These are phyloP conservation scores for Huiozyma sinensis DNA, from an alignment of 805 yeast species.

Conservation along the genomic window DNA sequence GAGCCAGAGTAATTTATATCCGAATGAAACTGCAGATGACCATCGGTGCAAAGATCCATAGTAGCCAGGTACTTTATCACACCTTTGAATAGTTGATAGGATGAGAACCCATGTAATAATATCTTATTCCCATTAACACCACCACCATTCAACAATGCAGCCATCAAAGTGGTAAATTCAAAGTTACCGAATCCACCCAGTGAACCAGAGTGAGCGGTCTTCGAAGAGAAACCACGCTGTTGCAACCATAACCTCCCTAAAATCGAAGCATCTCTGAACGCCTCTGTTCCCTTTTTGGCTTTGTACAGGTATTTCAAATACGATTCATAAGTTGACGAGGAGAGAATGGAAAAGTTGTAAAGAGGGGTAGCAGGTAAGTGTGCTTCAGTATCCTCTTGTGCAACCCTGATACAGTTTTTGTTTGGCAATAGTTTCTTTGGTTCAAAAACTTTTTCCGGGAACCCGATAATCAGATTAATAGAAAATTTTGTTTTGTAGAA, in stretches of 20 bases:
- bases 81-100: slow-evolving; percentile 89
- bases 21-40: slow-evolving; percentile 60
- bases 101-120: slow-evolving; percentile 76
- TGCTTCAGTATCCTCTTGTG: slow-evolving; percentile 36
- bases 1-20: slow-evolving; percentile 18
- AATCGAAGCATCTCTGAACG: slow-evolving; percentile 77
- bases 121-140: slow-evolving; percentile 66
- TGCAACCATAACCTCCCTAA: slow-evolving; percentile 84
- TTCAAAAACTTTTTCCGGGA: slow-evolving; percentile 63
- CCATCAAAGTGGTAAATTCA: slow-evolving; percentile 74
- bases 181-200: slow-evolving; percentile 81
- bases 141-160: slow-evolving; percentile 77
- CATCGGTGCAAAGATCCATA: slow-evolving; percentile 53
- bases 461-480: slow-evolving; percentile 62
- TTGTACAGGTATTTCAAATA: slow-evolving; percentile 69
- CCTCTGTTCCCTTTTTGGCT: slow-evolving; percentile 62
- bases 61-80: slow-evolving; percentile 72
- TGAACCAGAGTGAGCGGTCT: slow-evolving; percentile 40
- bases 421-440: slow-evolving; percentile 66
- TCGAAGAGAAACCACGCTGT: slow-evolving; percentile 71
- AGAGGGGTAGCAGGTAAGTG: slow-evolving; percentile 57
- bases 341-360: slow-evolving; percentile 71
- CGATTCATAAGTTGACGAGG: slow-evolving; percentile 57
- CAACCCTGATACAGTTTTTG: slow-evolving; percentile 72
- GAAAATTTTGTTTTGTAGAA: slow-evolving; percentile 59